Conservation (phyloP, 306 rosid genomes). For the Glycine latifolia region DNA sequence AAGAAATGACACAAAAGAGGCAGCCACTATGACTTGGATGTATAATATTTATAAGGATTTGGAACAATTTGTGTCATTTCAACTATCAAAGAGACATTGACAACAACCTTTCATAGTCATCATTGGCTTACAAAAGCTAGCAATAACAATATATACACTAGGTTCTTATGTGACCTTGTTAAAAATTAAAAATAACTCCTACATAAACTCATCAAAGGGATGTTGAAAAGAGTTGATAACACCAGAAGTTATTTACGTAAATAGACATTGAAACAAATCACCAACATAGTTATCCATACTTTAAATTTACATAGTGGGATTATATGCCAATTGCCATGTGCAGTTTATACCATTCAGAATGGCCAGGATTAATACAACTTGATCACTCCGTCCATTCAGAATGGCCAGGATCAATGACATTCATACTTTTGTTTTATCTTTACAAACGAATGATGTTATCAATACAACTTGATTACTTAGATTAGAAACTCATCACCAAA, state of each 20-base stretch:
- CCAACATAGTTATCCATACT: constrained; percentile 50
- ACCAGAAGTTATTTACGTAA: constrained; percentile 17
- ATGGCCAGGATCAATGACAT: no score
- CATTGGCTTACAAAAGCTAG: constrained; percentile 29
- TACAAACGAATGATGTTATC: constrained; percentile 62
- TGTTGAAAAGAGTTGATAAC: background rate
- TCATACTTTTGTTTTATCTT: constrained; percentile 37
- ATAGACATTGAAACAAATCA: constrained; percentile 36
- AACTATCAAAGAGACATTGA: constrained; percentile 23
- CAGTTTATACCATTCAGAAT: constrained; percentile 23
- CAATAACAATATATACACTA: constrained; percentile 6
- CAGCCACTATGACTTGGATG: constrained; percentile 43
- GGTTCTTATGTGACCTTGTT: background rate
- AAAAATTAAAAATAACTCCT: background rate
- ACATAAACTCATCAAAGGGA: constrained; percentile 1
- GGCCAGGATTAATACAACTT: background rate
- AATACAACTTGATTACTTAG: constrained; percentile 47
- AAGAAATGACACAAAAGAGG: background rate
- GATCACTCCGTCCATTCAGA: no score
- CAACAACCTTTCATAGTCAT: constrained; percentile 25
- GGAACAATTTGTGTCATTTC: constrained; percentile 16
- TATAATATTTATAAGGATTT: constrained; percentile 9
- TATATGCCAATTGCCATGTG: constrained; percentile 27
- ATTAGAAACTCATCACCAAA: constrained; percentile 48
- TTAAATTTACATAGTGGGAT: constrained; percentile 47